Conservation (phyloP, 1,284 basidiomycete species). For the Sporisorium sorghi region DNA sequence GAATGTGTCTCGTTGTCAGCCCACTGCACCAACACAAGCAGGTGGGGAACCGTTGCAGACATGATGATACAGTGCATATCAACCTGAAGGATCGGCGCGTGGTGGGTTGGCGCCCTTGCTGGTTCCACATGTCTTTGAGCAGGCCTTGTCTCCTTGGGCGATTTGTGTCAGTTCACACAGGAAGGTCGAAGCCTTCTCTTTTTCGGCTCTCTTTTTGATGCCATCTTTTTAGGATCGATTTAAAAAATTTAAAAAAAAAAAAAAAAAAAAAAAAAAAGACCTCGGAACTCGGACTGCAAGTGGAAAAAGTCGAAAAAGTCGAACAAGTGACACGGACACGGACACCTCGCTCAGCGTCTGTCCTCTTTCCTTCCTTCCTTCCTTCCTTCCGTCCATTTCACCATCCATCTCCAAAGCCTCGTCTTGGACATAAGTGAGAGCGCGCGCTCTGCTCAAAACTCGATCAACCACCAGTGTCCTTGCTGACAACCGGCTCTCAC, state of each 20-base stretch:
- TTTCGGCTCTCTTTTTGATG: background rate
- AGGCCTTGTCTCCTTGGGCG: no score
- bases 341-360: background rate
- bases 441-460: background rate
- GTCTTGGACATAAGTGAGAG: background rate
- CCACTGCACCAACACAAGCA: no score
- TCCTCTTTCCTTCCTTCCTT: background rate
- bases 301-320: background rate
- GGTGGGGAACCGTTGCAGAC: no score
- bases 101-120: no score
- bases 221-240: background rate
- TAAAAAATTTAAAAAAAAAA: no score
- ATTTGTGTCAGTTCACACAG: no score
- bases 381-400: background rate
- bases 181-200: no score
- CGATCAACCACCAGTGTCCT: background rate
- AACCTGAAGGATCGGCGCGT: no score
- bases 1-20: no score
- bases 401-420: background rate
- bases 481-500: background rate
- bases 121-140: no score
- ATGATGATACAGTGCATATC: no score
- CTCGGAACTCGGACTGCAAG: background rate
- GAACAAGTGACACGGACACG: background rate
- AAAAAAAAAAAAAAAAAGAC: background rate